A percentile compares a stretch with the other conserved stretches of the same genome.
phyloP scores from a whole-genome alignment of 208 protist species.

The Naegleria lovaniensis region DNA sequence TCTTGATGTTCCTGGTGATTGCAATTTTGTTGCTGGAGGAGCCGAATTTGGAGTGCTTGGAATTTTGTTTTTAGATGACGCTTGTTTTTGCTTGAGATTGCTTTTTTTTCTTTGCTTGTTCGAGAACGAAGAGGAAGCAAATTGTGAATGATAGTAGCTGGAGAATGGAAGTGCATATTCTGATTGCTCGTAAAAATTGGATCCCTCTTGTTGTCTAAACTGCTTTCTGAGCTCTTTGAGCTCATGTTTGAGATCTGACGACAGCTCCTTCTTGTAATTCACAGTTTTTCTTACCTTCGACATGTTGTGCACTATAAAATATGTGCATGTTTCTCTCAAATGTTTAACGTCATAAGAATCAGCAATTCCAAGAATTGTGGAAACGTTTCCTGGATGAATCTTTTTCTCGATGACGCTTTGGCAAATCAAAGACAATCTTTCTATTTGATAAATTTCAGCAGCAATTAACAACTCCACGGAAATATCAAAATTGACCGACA shows the following conservation, averaged over 20 bases:
- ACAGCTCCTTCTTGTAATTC: neutral
- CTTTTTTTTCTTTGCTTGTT: neutral
- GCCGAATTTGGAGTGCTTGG: neutral
- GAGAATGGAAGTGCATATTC: neutral
- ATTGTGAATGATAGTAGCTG: neutral
- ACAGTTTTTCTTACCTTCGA: neutral
- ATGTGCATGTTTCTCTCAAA: neutral
- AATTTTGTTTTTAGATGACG: neutral
- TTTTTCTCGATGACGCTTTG: slow-evolving; percentile 17
- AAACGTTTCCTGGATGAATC: neutral
- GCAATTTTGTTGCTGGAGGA: neutral
- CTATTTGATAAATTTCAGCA: neutral
- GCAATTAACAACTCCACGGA: neutral
- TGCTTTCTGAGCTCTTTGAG: neutral
- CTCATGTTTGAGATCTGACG: neutral
- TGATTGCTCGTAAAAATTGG: neutral
- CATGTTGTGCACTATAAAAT: slow-evolving; percentile 12
- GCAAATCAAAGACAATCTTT: neutral
- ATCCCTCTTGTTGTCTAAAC: slow-evolving; percentile 10
- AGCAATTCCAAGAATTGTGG: neutral
- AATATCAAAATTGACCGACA: neutral
- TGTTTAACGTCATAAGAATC: slow-evolving; percentile 14
- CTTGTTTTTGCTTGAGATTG: neutral
- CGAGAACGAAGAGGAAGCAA: neutral
- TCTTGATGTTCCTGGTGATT: neutral